Evolutionary conservation across 2,329 filamentous ascomycete genomes (phyloP).

Genomic region (Phialophora chinensis): DNA sequence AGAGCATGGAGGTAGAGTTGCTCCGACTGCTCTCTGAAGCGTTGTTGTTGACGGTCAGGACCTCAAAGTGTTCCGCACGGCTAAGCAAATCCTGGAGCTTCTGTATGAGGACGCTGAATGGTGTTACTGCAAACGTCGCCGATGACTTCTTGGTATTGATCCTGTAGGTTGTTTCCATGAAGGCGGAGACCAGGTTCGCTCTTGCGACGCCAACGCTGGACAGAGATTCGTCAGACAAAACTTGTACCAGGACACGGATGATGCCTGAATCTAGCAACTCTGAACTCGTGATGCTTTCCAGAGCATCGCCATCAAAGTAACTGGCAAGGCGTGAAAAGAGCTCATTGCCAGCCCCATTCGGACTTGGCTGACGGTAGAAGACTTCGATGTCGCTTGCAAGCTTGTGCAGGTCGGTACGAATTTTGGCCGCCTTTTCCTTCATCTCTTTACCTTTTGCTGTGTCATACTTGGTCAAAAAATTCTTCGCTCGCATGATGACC

Average conservation of each 20-base stretch:
- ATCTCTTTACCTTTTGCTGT: slow-evolving; percentile 74
- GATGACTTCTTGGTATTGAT: slow-evolving; percentile 67
- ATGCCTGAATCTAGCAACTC: slow-evolving; percentile 90
- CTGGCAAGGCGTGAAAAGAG: slow-evolving; percentile 78
- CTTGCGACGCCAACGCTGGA: slow-evolving; percentile 61
- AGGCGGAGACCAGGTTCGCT: slow-evolving; percentile 84
- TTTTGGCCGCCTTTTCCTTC: slow-evolving; percentile 77
- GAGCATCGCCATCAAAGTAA: slow-evolving; percentile 85
- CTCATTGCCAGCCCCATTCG: slow-evolving; percentile 57
- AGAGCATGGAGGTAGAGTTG: slow-evolving; percentile 93
- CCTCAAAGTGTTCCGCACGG: slow-evolving; percentile 96
- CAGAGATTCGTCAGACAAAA: slow-evolving; percentile 60
- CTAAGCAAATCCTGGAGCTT: slow-evolving; percentile 96
- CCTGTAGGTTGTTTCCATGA: slow-evolving; percentile 76
- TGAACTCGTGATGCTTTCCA: slow-evolving; percentile 94
- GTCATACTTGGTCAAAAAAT: slow-evolving; percentile 83
- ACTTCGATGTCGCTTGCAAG: slow-evolving; percentile 74
- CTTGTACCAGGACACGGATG: slow-evolving; percentile 79
- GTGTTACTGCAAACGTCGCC: slow-evolving; percentile 71
- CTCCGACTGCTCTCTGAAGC: slow-evolving; percentile 87
- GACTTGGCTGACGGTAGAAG: slow-evolving; percentile 62
- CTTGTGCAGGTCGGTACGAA: slow-evolving; percentile 72
- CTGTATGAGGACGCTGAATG: slow-evolving; percentile 87
- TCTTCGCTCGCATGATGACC: slow-evolving; percentile 78
- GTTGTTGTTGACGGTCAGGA: slow-evolving; percentile 92